These are phyloP conservation scores for Cladosporium sp. DNA, from an alignment of 2,329 filamentous ascomycete genomes.

Conservation along the genomic window DNA sequence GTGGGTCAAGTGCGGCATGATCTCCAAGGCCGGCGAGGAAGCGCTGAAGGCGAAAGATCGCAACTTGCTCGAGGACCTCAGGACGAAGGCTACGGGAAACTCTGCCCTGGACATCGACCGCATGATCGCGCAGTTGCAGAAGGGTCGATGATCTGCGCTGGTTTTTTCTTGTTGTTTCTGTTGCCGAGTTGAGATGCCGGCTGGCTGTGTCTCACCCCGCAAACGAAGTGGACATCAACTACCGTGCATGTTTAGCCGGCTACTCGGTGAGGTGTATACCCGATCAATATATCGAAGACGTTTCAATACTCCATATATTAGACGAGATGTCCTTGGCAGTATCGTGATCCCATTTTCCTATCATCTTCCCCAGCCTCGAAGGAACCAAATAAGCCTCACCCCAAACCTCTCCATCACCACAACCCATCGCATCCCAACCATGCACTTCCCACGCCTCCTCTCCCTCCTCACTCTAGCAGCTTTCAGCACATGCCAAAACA, in stretches of 20 bases:
- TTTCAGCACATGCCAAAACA: constrained; percentile 9
- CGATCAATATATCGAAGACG: constrained; percentile 1
- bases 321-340: no score
- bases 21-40: constrained; percentile 86
- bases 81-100: constrained; percentile 67
- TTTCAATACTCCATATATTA: no score
- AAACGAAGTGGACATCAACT: background rate
- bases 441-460: constrained; percentile 8
- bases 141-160: constrained; percentile 23
- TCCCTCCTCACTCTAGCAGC: constrained; percentile 12
- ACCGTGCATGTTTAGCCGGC: background rate
- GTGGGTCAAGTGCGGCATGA: constrained; percentile 95
- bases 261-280: constrained; percentile 6
- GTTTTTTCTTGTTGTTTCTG: no score
- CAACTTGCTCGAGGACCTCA: constrained; percentile 67
- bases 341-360: no score
- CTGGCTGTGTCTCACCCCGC: background rate
- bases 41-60: constrained; percentile 77
- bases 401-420: background rate
- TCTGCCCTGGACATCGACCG: constrained; percentile 78
- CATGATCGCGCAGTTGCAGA: constrained; percentile 54
- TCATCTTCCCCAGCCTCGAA: no score
- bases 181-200: background rate
- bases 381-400: no score
- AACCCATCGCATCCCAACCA: background rate